A percentile compares a stretch with the other conserved stretches of the same genome.
Conservation (phyloP, 164 flowering plant species). For the Warburgia ugandensis region DNA sequence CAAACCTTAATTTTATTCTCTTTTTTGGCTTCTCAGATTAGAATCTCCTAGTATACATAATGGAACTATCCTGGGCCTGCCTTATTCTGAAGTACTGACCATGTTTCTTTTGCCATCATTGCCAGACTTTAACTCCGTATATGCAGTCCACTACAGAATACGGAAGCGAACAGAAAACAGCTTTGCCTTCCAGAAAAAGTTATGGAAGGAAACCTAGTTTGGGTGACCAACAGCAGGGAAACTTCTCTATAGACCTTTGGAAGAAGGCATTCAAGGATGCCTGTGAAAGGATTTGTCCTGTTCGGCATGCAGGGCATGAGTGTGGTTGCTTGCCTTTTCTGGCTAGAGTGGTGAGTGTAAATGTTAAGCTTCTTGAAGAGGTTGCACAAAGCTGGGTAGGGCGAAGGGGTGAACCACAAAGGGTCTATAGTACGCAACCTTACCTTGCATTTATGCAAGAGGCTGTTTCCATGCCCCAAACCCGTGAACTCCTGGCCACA, state of each 20-base stretch:
- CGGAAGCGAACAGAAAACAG: conserved; percentile 10
- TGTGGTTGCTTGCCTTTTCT: conserved; percentile 84
- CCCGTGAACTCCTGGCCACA: too few species aligned
- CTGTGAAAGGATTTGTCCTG: conserved; percentile 86
- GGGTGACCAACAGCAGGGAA: conserved; percentile 56
- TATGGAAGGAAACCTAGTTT: conserved; percentile 31
- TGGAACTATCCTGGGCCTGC: not conserved
- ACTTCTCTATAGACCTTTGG: conserved; percentile 69
- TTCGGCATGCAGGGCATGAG: conserved; percentile 81
- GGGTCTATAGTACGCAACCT: too few species aligned
- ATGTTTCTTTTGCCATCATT: conserved; percentile 10
- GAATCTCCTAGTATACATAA: not conserved
- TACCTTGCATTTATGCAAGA: too few species aligned
- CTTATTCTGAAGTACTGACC: conserved; percentile 2
- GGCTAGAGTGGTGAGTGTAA: conserved; percentile 50
- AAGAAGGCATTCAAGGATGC: conserved; percentile 85
- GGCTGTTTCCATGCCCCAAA: too few species aligned
- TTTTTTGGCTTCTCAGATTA: not conserved
- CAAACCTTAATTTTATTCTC: conserved; percentile 21
- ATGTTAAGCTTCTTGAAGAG: not conserved
- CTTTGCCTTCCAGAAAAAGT: conserved; percentile 35
- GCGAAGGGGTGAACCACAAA: too few species aligned
- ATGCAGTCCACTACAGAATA: conserved; percentile 66
- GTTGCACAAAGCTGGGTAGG: too few species aligned
- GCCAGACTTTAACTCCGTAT: conserved; percentile 75